Percentiles rank a stretch among this genome's conserved stretches.
These are phyloP conservation scores for Calocybe indica DNA, from an alignment of 768 basidiomycete species.

Conservation along the genomic window DNA sequence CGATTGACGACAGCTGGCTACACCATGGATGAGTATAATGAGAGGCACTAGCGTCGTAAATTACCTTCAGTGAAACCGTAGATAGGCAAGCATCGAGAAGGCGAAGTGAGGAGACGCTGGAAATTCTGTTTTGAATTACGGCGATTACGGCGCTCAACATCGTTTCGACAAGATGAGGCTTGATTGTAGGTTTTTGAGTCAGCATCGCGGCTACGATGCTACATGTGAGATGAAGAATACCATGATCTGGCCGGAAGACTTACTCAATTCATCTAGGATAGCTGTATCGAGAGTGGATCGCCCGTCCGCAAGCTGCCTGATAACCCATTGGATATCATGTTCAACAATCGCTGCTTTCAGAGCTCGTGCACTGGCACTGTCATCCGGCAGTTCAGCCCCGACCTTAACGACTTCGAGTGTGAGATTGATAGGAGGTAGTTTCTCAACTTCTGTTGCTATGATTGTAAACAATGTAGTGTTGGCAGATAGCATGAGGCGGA, in stretches of 20 bases:
- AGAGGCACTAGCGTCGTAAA: constrained; percentile 6
- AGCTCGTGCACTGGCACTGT: no score
- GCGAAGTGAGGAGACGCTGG: constrained; percentile 30
- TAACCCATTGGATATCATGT: constrained; percentile 46
- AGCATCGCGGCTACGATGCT: no score
- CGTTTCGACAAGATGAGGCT: constrained; percentile 64
- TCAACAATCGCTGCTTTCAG: constrained; percentile 28
- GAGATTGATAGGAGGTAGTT: constrained; percentile 17
- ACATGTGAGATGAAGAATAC: no score
- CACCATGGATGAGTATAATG: constrained; percentile 8
- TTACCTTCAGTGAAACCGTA: constrained; percentile 57
- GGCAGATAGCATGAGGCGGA: constrained; percentile 19
- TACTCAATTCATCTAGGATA: constrained; percentile 32
- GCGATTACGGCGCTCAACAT: constrained; percentile 57
- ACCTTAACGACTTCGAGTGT: constrained; percentile 24
- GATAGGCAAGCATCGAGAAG: constrained; percentile 37
- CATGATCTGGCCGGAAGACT: constrained; percentile 9
- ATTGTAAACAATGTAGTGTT: constrained; percentile 12
- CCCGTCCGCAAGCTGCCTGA: constrained; percentile 36
- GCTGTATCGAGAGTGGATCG: constrained; percentile 10
- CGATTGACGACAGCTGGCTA: constrained; percentile 72
- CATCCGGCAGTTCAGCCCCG: constrained; percentile 13
- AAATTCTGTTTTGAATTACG: constrained; percentile 55
- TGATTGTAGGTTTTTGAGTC: constrained; percentile 19
- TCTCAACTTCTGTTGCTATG: constrained; percentile 21